Conservation (phyloP, 2,329 filamentous ascomycete species). For the Cyanodermella asteris region DNA sequence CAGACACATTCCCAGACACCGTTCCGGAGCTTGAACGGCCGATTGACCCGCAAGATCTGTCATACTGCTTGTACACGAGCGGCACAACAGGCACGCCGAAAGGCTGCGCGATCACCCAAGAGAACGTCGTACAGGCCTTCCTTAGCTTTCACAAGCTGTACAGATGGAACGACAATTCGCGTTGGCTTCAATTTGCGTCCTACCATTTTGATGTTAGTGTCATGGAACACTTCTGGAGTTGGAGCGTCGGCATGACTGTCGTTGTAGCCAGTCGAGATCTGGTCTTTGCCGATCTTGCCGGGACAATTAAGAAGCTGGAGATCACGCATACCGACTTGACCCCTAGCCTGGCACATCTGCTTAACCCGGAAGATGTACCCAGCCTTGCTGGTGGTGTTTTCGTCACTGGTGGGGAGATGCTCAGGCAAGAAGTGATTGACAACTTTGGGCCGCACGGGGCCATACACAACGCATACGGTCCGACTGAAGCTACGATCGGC, state of each 20-base stretch:
- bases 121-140: background rate
- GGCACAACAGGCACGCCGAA: background rate
- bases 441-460: too few species aligned
- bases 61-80: background rate
- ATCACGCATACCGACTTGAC: constrained; percentile 35
- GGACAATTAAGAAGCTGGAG: constrained; percentile 27
- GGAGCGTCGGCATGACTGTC: constrained; percentile 35
- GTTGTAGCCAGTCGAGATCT: constrained; percentile 33
- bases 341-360: constrained; percentile 31
- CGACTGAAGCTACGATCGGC: too few species aligned
- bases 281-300: constrained; percentile 27
- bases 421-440: too few species aligned
- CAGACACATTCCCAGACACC: too few species aligned
- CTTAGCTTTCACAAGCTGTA: too few species aligned
- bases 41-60: background rate
- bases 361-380: constrained; percentile 23
- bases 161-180: too few species aligned
- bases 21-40: too few species aligned
- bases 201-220: constrained; percentile 34
- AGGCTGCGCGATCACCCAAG: background rate
- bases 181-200: constrained; percentile 36
- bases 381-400: too few species aligned
- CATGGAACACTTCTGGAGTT: constrained; percentile 30
- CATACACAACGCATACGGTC: too few species aligned
- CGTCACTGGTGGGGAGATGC: too few species aligned